Evolutionary conservation across 768 basidiomycete species (phyloP).

Genomic region (Amanita rimosa): DNA sequence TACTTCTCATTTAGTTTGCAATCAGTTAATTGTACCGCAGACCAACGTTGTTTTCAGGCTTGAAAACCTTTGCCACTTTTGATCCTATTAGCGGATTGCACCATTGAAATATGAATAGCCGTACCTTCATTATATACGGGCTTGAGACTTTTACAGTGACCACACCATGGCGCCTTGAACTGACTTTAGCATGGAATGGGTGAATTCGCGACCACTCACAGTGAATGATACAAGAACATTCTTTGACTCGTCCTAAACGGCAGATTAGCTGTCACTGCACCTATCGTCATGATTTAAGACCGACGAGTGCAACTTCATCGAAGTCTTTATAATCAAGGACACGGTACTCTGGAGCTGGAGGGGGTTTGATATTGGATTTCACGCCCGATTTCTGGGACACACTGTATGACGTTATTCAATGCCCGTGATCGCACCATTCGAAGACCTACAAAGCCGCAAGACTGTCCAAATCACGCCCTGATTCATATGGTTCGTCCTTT

Average conservation of each 20-base stretch:
- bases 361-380: slow-evolving; percentile 82
- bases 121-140: slow-evolving; percentile 75
- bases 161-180: slow-evolving; percentile 68
- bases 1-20: slow-evolving; percentile 18
- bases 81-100: background rate
- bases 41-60: slow-evolving; percentile 61
- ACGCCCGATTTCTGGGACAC: slow-evolving; percentile 65
- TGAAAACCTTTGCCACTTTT: slow-evolving; percentile 68
- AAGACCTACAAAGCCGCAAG: slow-evolving; percentile 60
- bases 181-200: slow-evolving; percentile 1
- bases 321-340: slow-evolving; percentile 66
- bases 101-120: background rate
- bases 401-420: slow-evolving; percentile 24
- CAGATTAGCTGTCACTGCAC: background rate
- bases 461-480: slow-evolving; percentile 72
- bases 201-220: slow-evolving; percentile 23
- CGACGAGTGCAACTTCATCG: slow-evolving; percentile 59
- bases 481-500: slow-evolving; percentile 55
- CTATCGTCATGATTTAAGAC: slow-evolving; percentile 6
- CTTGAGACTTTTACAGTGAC: slow-evolving; percentile 90
- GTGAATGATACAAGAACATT: slow-evolving; percentile 82
- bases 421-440: background rate
- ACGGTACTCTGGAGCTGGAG: slow-evolving; percentile 61
- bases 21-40: background rate
- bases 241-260: slow-evolving; percentile 48